Percentiles rank a stretch among this genome's conserved stretches.
These are phyloP conservation scores for Coemansia furcata DNA, from an alignment of 192 early-diverging fungal species.

Conservation along the genomic window DNA sequence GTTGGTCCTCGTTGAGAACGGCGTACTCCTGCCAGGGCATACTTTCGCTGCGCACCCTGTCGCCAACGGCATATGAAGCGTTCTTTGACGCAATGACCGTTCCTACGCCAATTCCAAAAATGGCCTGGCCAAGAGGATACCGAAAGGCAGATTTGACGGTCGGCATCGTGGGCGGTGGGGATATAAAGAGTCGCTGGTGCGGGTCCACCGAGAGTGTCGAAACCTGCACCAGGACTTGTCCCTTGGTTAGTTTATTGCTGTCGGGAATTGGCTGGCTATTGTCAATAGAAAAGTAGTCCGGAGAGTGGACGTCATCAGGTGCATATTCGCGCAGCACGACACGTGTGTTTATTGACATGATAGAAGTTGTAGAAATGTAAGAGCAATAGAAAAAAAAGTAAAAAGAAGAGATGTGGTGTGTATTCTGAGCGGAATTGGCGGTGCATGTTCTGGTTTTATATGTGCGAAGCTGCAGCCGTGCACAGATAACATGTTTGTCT, in stretches of 20 bases:
- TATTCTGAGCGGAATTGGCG: not conserved
- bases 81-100: constrained; percentile 66
- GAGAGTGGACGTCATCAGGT: constrained; percentile 16
- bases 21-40: constrained; percentile 61
- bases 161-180: constrained; percentile 46
- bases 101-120: constrained; percentile 61
- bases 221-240: constrained; percentile 56
- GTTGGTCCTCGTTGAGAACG: constrained; percentile 28
- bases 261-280: constrained; percentile 19
- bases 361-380: not conserved
- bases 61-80: constrained; percentile 58
- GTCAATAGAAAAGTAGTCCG: constrained; percentile 25
- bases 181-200: constrained; percentile 73
- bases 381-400: not conserved
- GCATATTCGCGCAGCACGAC: constrained; percentile 27
- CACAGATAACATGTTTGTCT: too few species aligned
- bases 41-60: constrained; percentile 59
- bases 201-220: constrained; percentile 74
- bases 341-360: constrained; percentile 3
- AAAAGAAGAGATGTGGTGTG: not conserved
- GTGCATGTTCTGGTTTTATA: too few species aligned
- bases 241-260: constrained; percentile 3
- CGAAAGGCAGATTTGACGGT: constrained; percentile 40
- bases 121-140: constrained; percentile 58
- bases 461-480: too few species aligned